Conservation (phyloP, 257 asterid species). For the Eustoma russellianum region DNA sequence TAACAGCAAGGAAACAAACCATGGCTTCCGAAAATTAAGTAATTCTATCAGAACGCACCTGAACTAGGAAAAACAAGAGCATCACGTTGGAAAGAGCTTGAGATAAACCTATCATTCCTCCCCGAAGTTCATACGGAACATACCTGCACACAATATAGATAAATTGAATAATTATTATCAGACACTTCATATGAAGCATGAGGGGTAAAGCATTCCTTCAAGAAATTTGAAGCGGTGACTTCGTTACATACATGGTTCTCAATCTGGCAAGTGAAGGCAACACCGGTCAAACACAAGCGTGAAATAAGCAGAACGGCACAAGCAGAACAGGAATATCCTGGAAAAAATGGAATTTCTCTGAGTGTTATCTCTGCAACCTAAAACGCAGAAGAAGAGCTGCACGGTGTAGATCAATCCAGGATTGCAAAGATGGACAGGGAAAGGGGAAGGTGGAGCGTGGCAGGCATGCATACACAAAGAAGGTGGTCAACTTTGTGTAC, state of each 20-base stretch:
- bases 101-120: too few relatives aligned
- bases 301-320: conserved; percentile 63
- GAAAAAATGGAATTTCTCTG: background rate
- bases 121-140: too few relatives aligned
- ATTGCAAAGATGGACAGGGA: too few relatives aligned
- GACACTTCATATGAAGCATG: background rate
- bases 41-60: conserved; percentile 31
- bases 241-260: conserved; percentile 61
- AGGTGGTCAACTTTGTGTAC: background rate
- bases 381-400: background rate
- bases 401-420: too few relatives aligned
- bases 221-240: background rate
- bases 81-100: too few relatives aligned
- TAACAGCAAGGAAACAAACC: too few relatives aligned
- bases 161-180: conserved; percentile 2
- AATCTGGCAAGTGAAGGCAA: conserved; percentile 90
- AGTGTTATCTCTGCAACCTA: conserved; percentile 4
- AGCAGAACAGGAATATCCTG: conserved; percentile 81
- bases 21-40: too few relatives aligned
- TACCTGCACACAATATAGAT: conserved; percentile 28
- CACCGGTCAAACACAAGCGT: conserved; percentile 57
- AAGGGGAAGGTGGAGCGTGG: too few relatives aligned
- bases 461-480: background rate
- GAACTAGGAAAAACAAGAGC: conserved; percentile 48
- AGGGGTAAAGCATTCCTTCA: background rate